Conservation (phyloP, 2,329 filamentous ascomycete genomes). For the Fusarium transvaalense region DNA sequence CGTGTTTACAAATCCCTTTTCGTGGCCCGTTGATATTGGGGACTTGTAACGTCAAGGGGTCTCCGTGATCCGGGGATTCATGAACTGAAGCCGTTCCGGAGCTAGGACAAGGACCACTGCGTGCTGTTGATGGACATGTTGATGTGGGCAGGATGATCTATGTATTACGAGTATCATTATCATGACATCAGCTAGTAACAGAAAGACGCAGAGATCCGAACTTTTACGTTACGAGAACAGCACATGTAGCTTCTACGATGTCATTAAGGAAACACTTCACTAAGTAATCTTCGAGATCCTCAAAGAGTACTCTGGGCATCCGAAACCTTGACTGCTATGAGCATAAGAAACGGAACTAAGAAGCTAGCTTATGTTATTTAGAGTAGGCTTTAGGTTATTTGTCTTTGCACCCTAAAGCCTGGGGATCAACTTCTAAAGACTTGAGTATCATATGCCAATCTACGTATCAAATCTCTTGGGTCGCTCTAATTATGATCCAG, state of each 20-base stretch:
- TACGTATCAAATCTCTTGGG: too few relatives aligned
- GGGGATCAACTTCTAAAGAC: too few relatives aligned
- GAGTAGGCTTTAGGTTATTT: neutral
- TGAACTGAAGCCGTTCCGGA: slow-evolving; percentile 5
- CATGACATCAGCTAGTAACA: neutral
- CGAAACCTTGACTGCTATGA: too few relatives aligned
- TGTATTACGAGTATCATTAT: too few relatives aligned
- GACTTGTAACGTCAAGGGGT: neutral
- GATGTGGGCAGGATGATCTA: neutral
- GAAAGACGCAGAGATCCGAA: neutral
- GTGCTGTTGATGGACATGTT: neutral
- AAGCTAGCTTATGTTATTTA: neutral
- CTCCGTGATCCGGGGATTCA: neutral
- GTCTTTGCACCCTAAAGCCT: neutral
- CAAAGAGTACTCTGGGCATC: neutral
- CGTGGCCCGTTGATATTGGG: neutral
- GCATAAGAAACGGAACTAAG: neutral
- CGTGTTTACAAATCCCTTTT: slow-evolving; percentile 11
- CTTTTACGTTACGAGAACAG: slow-evolving; percentile 7
- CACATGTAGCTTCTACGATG: neutral
- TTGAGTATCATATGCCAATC: too few relatives aligned
- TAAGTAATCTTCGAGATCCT: too few relatives aligned
- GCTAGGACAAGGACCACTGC: neutral
- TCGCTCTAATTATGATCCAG: slow-evolving; percentile 85
- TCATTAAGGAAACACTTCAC: too few relatives aligned